These are phyloP conservation scores for Eleusine coracana DNA, from an alignment of 176 grass and related monocot species.

Conservation along the genomic window DNA sequence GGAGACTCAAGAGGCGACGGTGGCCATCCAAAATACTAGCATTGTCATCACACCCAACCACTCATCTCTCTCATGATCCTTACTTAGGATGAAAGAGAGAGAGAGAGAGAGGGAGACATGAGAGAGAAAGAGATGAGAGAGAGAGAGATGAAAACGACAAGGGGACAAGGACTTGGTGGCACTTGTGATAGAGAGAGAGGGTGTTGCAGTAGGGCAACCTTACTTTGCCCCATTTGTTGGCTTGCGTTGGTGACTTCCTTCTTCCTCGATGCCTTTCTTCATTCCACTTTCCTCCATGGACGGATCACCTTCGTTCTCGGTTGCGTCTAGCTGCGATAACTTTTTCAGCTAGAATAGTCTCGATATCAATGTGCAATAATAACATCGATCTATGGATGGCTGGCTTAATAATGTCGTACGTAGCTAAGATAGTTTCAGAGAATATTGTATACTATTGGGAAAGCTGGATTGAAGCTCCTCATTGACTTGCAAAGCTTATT, in stretches of 20 bases:
- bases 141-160: constrained; percentile 35
- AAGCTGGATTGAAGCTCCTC: background rate
- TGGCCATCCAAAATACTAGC: background rate
- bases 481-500: background rate
- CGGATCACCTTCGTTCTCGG: constrained; percentile 3
- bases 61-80: background rate
- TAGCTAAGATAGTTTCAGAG: background rate
- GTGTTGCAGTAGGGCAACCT: constrained; percentile 30
- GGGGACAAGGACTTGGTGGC: constrained; percentile 42
- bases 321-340: constrained; percentile 18
- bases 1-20: background rate
- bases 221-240: constrained; percentile 12
- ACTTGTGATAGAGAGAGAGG: constrained; percentile 43
- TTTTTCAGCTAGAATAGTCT: background rate
- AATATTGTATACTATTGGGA: background rate
- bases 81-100: background rate
- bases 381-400: background rate
- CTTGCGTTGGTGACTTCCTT: background rate
- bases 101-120: background rate
- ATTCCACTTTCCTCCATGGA: background rate
- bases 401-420: no score
- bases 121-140: no score
- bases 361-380: background rate
- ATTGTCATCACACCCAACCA: constrained; percentile 17
- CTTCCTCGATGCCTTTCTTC: background rate